Evolutionary conservation across 148 eudicot genomes (phyloP), one percentile per base, ranked within the genome.

Genomic region (Vaccinium darrowii): DNA sequence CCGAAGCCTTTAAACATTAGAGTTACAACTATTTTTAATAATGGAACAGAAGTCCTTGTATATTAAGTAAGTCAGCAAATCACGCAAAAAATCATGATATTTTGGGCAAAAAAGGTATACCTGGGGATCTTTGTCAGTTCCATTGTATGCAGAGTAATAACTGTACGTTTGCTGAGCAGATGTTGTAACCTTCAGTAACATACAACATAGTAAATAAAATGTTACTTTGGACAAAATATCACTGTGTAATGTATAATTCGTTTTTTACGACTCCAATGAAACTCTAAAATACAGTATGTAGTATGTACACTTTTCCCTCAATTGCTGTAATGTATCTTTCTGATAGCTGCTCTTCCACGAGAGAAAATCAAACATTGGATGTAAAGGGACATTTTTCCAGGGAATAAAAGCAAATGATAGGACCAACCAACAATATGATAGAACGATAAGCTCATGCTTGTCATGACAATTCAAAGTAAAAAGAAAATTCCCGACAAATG

Each of bases 101-200:
- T 47, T 43, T 69, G 23, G 53, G 62, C 86, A 58, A 85, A 54
- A 62, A 83, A 73, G 33, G 36, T 52, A 33, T 85, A 95, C 98
- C 95, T 95, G 98, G 81, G 92, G 73, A 88, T 90, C 95, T 83
- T 89, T 82, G 5, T 92, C 87, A 27, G 96, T 94, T 79, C 96
- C 96, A 86, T 87, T 90, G 82, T 76, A 94, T 80, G 92, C 98
- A 81, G 92, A 84, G 88, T 95, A 95, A 80, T 90, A 93, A 85
- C 90, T 87, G 87, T 90, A 91, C 21, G 92, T 89, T 47, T 91
- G 85, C 76, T 91, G 93, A n/a, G 92, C 87, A 67, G 89, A 57
- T 72, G 87, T 84, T 43, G 82, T 86, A 80, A 89, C 91, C 98
- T 95, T 85, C 88, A 90, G 21, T 77, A 23, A 50, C 39, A 77